These are phyloP conservation scores for Paracoccidioides brasiliensis DNA, from an alignment of 2,329 filamentous ascomycete genomes.

Conservation along the genomic window DNA sequence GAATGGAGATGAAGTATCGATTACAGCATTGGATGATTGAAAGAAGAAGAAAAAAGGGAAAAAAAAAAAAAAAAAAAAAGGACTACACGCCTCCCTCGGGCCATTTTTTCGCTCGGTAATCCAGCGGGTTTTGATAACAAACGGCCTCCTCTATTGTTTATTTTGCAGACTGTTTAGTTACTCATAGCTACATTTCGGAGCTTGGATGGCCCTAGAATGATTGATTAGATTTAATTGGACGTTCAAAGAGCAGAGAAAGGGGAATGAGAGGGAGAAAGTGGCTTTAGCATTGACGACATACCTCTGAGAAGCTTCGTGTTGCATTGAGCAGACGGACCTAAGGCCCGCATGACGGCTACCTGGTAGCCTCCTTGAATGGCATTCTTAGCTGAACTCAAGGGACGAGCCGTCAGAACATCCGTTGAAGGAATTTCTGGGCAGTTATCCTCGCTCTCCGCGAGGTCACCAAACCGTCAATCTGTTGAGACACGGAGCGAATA, in stretches of 20 bases:
- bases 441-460: slow-evolving; percentile 71
- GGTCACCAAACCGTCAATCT: slow-evolving; percentile 86
- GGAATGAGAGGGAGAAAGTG: neutral
- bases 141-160: neutral
- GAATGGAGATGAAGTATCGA: too few relatives aligned
- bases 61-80: neutral
- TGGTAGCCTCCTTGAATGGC: slow-evolving; percentile 19
- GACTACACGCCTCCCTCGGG: neutral
- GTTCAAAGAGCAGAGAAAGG: neutral
- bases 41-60: neutral
- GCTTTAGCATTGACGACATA: slow-evolving; percentile 10
- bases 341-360: slow-evolving; percentile 20
- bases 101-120: neutral
- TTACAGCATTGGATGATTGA: too few relatives aligned
- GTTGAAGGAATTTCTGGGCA: slow-evolving; percentile 45
- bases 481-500: slow-evolving; percentile 1
- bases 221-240: neutral
- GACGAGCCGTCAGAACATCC: slow-evolving; percentile 45
- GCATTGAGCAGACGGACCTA: slow-evolving; percentile 20
- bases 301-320: slow-evolving; percentile 29
- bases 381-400: slow-evolving; percentile 24
- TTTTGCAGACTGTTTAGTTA: slow-evolving; percentile 4
- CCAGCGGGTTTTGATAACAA: neutral
- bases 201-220: slow-evolving; percentile 30
- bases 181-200: slow-evolving; percentile 25